A percentile compares a stretch with the other conserved stretches of the same genome.
These are phyloP conservation scores for Chamaecyparis obtusa DNA, from an alignment of 75 land plant species.

Conservation along the genomic window DNA sequence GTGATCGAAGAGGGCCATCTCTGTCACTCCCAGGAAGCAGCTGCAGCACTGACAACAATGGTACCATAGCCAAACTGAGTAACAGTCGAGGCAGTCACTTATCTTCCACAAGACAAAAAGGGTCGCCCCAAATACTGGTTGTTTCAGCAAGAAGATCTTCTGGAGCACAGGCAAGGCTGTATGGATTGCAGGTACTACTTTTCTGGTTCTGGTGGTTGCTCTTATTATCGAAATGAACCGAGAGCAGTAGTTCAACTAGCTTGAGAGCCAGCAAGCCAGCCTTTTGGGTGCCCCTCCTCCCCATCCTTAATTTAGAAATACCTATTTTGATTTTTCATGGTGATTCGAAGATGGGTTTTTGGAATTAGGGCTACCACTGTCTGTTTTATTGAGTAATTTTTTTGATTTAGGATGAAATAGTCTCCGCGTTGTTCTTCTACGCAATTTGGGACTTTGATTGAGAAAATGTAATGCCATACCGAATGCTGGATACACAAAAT, in stretches of 20 bases:
- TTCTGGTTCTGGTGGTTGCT: conserved; percentile 72
- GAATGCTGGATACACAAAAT: too few species aligned
- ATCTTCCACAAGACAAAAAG: conserved; percentile 41
- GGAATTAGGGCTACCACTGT: not conserved
- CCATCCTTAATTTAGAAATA: not conserved
- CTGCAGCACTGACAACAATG: not conserved
- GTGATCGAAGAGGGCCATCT: conserved; percentile 7
- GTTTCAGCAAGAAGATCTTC: conserved; percentile 50
- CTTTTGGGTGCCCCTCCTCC: conserved; percentile 69
- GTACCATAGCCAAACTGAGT: conserved; percentile 33
- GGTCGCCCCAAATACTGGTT: conserved; percentile 57
- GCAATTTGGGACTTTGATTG: not conserved
- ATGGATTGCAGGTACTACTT: conserved; percentile 86
- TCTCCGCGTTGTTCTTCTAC: too few species aligned
- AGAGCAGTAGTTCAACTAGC: conserved; percentile 70
- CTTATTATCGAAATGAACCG: conserved; percentile 94
- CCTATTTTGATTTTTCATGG: not conserved
- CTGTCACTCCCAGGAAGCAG: conserved; percentile 1
- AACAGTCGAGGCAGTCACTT: conserved; percentile 34
- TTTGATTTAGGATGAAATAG: not conserved
- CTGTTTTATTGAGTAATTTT: not conserved
- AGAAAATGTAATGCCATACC: not conserved
- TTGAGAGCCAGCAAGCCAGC: conserved; percentile 77
- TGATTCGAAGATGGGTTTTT: not conserved
- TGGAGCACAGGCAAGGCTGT: conserved; percentile 66